These are phyloP conservation scores for Diospyros kaki DNA, from an alignment of 148 eudicot genomes.

Conservation along the genomic window DNA sequence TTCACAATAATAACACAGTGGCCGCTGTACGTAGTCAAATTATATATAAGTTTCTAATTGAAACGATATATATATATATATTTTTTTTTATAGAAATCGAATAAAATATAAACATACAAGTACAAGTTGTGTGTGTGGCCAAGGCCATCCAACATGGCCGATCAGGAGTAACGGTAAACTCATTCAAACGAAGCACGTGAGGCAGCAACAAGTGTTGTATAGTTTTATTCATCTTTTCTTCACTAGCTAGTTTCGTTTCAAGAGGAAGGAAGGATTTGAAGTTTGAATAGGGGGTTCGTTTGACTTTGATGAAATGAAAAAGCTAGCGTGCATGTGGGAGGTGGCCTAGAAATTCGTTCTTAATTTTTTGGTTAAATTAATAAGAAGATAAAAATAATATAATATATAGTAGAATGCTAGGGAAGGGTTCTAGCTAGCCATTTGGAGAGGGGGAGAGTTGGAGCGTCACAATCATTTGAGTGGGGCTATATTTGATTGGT, in stretches of 20 bases:
- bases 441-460: not conserved
- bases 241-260: too few relatives aligned
- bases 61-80: too few relatives aligned
- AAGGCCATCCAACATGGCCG: not conserved
- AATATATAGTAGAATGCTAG: not conserved
- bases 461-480: not conserved
- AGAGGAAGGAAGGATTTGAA: too few relatives aligned
- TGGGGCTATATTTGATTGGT: not conserved
- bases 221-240: too few relatives aligned
- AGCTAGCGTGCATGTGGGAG: not conserved
- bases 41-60: too few relatives aligned
- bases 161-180: conserved; percentile 1
- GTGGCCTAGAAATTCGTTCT: not conserved
- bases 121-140: too few relatives aligned
- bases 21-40: too few relatives aligned
- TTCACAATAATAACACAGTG: too few relatives aligned
- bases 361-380: not conserved
- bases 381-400: not conserved
- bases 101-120: too few relatives aligned
- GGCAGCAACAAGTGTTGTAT: too few relatives aligned
- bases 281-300: not conserved
- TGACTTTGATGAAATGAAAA: conserved; percentile 1
- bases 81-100: too few relatives aligned
- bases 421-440: too few relatives aligned
- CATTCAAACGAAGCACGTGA: conserved; percentile 11